Base-by-base conservation (phyloP, 148 eudicot species). In the Arbutus unedo region DNA sequence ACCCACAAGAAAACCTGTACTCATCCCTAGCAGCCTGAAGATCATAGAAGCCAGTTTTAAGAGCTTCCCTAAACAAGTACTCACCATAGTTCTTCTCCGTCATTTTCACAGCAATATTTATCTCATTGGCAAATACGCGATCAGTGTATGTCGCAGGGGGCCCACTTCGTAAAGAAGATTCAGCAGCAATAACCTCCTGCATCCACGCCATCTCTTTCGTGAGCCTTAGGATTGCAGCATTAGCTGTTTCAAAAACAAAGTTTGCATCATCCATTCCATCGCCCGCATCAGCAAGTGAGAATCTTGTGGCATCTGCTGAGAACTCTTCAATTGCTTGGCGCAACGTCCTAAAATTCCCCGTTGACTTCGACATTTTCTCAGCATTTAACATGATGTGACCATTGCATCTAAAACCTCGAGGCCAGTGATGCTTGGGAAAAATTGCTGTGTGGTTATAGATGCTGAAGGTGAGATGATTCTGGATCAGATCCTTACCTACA, bases 241-340 rank as follows among this genome's bases (percentile, higher is more conserved):
- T 95, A 14, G 98, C 96, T 3, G 98, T 95, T 78, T 95, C 98
- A 78, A 94, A 93, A 10, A 92, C 98, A 83, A 95, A 94, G 66
- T 95, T 95, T 15, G 98, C 98, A 83, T 95, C 98, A 84, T 95
- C 98, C 85, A 95, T 94, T 25, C 98, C 98, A 83, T 95, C 98
- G 41, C 98, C 98, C 1, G 98, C 98, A 89, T 95, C 96, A 47
- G 94, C 96, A 85, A 95, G 98, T 16, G 96, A 89, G 84, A 95
- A 95, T 57, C 94, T 82, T 6, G 94, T 91, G 73, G 96, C 94
- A 86, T 93, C 98, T 23, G 98, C 98, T 25, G 98, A 92, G 75
- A 92, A 95, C 81, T 95, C 98, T 75, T 91, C 87, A 66, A 93
- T 95, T 15, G 98, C 95, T 83, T 95, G 85, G 0, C 91, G 88